phyloP scores from a whole-genome alignment of 2,329 filamentous ascomycete genomes.

The Calonectria pseudoturangicola region DNA sequence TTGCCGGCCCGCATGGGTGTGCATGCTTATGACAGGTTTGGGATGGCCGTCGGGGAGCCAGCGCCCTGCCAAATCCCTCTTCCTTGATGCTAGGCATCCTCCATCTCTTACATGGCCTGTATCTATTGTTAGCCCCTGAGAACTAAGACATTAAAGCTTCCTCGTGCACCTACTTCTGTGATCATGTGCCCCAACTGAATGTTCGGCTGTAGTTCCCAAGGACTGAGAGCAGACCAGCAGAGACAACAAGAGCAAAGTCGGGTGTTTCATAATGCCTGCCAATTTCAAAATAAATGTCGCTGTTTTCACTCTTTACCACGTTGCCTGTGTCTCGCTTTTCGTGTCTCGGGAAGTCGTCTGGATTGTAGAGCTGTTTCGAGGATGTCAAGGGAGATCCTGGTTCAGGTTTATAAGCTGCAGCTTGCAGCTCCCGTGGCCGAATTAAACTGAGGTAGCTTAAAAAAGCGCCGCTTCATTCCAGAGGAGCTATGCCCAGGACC shows the following conservation, averaged over 20 bases:
- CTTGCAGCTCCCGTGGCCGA: background rate
- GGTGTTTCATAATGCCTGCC: constrained; percentile 19
- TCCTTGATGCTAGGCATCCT: background rate
- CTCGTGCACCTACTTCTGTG: constrained; percentile 26
- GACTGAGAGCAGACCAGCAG: constrained; percentile 21
- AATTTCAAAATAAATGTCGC: background rate
- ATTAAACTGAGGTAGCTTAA: constrained; percentile 12
- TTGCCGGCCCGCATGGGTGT: background rate
- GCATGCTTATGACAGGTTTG: constrained; percentile 9
- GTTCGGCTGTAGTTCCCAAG: constrained; percentile 14
- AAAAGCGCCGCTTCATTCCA: constrained; percentile 20
- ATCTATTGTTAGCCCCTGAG: background rate
- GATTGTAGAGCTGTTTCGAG: background rate
- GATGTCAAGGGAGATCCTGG: constrained; percentile 19
- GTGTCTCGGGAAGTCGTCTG: constrained; percentile 12
- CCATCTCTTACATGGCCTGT: background rate
- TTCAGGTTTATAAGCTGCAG: constrained; percentile 19
- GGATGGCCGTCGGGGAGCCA: background rate
- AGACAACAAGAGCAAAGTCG: constrained; percentile 24
- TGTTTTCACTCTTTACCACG: constrained; percentile 21
- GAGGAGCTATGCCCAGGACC: constrained; percentile 1
- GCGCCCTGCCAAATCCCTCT: constrained; percentile 11
- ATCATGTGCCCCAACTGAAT: background rate
- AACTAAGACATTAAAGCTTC: background rate
- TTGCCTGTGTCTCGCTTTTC: constrained; percentile 9